Evolutionary conservation across 163 green algal genomes (phyloP).

Genomic region (Scenedesmus sp.): DNA sequence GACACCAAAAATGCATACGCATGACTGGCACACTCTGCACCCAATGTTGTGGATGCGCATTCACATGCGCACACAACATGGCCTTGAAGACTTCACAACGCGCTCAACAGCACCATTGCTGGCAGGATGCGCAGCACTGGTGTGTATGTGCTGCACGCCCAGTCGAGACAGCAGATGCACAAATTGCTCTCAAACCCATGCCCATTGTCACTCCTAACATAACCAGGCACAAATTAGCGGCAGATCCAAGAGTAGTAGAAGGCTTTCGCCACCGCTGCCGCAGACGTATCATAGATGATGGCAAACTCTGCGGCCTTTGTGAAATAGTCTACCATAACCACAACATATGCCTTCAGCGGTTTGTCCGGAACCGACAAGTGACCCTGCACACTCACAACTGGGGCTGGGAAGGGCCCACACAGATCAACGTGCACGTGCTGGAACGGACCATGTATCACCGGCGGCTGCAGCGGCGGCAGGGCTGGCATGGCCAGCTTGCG

Average conservation of each 20-base stretch:
- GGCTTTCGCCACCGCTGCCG: not conserved
- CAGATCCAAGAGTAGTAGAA: conserved; percentile 45
- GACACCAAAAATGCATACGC: conserved; percentile 33
- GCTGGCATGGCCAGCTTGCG: conserved; percentile 34
- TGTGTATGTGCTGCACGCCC: conserved; percentile 39
- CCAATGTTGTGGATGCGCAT: conserved; percentile 31
- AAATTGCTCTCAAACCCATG: conserved; percentile 36
- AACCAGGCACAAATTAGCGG: conserved; percentile 27
- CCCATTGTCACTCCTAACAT: conserved; percentile 35
- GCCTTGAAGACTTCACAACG: conserved; percentile 28
- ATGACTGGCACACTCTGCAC: conserved; percentile 25
- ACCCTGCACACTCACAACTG: not conserved
- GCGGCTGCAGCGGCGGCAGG: conserved; percentile 28
- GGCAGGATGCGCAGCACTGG: conserved; percentile 34
- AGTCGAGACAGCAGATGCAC: conserved; percentile 36
- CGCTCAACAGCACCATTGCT: conserved; percentile 44
- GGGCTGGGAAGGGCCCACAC: conserved; percentile 40
- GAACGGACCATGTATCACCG: conserved; percentile 47
- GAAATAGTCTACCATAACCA: conserved; percentile 42
- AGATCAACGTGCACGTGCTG: conserved; percentile 59
- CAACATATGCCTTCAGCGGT: not conserved
- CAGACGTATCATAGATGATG: conserved; percentile 17
- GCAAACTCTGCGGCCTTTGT: conserved; percentile 43
- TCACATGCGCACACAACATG: conserved; percentile 36
- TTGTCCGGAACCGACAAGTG: not conserved